phyloP scores from a whole-genome alignment of 2,329 filamentous ascomycete species.

The Aspergillus novoparasiticus region DNA sequence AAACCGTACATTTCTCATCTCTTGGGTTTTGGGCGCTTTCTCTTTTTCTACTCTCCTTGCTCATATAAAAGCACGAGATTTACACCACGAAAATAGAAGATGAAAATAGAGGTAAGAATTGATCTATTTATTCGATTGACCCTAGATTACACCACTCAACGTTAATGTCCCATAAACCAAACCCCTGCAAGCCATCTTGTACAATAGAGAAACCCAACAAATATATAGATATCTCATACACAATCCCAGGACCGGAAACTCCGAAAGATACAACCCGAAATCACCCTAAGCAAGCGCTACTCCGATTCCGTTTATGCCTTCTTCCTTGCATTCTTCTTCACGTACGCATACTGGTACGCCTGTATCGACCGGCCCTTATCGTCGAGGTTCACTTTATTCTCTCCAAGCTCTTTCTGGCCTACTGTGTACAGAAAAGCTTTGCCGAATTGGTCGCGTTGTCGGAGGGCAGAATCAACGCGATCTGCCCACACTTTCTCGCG shows the following conservation, averaged over 20 bases:
- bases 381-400: conserved; percentile 26
- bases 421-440: conserved; percentile 43
- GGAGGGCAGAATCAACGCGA: conserved; percentile 43
- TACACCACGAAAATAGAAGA: not conserved
- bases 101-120: not conserved
- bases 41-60: not conserved
- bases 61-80: not conserved
- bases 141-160: not conserved
- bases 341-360: conserved; percentile 45
- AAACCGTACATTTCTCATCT: not conserved
- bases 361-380: conserved; percentile 28
- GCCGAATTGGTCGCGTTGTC: conserved; percentile 44
- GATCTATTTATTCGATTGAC: not conserved
- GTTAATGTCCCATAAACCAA: not conserved
- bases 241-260: not conserved
- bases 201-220: not conserved
- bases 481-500: conserved; percentile 48
- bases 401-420: conserved; percentile 45
- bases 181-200: not conserved
- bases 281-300: not conserved
- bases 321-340: conserved; percentile 8
- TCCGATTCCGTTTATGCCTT: not conserved
- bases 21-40: not conserved
- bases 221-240: not conserved
- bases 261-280: not conserved